Percentiles rank a stretch among this genome's conserved stretches.
These are phyloP conservation scores for Euphorbia pulcherrima DNA, from an alignment of 345 rosid species.

Conservation along the genomic window DNA sequence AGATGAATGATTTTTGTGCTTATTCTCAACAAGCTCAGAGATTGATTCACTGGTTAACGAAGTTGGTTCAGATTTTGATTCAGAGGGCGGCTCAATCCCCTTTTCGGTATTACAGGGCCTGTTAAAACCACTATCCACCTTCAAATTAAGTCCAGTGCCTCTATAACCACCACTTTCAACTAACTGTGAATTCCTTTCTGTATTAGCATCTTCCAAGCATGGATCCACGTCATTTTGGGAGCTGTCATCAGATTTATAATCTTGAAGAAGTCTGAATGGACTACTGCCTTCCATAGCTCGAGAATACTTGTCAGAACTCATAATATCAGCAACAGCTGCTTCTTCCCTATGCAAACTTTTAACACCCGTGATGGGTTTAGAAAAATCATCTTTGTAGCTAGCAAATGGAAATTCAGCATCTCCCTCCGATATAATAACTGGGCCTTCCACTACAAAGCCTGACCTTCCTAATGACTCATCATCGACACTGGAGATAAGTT, in stretches of 20 bases:
- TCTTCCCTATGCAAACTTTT: conserved; percentile 3
- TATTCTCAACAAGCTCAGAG: conserved; percentile 17
- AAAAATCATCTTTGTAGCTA: conserved; percentile 19
- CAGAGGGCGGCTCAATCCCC: conserved; percentile 13
- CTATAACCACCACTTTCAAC: conserved; percentile 18
- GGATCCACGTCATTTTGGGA: conserved; percentile 30
- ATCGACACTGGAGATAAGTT: conserved; percentile 9
- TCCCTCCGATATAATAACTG: conserved; percentile 18
- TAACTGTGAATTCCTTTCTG: conserved; percentile 15
- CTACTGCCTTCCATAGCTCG: conserved; percentile 27
- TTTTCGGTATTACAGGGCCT: conserved; percentile 20
- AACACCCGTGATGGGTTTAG: conserved; percentile 2
- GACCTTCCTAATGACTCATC: conserved; percentile 13
- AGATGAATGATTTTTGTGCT: conserved; percentile 13
- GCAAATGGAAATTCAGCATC: conserved; percentile 15
- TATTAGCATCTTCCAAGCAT: conserved; percentile 2
- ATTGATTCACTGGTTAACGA: conserved; percentile 17
- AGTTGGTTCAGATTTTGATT: conserved; percentile 10
- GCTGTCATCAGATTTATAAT: conserved; percentile 49
- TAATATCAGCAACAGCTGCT: conserved; percentile 18
- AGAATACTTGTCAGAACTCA: conserved; percentile 16
- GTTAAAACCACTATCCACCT: conserved; percentile 9
- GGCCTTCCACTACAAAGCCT: conserved; percentile 13
- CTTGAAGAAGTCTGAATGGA: conserved; percentile 48
- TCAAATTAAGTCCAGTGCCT: conserved; percentile 19